phyloP scores from a whole-genome alignment of 148 eudicot genomes.

The Dysphania ambrosioides region DNA sequence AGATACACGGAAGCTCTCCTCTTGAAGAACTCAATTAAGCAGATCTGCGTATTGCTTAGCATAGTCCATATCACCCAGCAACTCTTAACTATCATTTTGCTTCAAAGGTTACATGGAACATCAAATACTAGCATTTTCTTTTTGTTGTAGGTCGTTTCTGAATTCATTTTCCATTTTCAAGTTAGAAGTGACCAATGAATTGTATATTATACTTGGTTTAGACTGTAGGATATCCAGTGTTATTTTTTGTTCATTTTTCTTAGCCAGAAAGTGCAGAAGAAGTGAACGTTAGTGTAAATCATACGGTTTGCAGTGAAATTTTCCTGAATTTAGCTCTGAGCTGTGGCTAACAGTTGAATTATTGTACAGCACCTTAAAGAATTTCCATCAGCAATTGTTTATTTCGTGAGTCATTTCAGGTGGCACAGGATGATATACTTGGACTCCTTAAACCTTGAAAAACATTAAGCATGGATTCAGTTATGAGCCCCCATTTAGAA shows the following conservation, averaged over 20 bases:
- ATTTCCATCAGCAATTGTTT: not conserved
- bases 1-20: constrained; percentile 1
- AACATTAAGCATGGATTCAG: not conserved
- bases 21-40: constrained; percentile 3
- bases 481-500: not conserved
- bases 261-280: not conserved
- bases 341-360: not conserved
- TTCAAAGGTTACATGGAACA: not conserved
- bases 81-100: not conserved
- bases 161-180: not conserved
- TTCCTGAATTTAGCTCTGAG: too few relatives aligned
- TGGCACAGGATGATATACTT: too few relatives aligned
- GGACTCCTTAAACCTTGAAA: not conserved
- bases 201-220: not conserved
- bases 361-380: not conserved
- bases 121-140: not conserved
- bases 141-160: not conserved
- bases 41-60: not conserved
- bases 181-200: not conserved
- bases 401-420: not conserved
- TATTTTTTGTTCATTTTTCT: not conserved
- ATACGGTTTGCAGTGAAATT: too few relatives aligned
- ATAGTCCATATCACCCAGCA: not conserved
- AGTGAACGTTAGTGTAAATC: too few relatives aligned
- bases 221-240: not conserved